Evolutionary conservation across 2,329 filamentous ascomycete genomes (phyloP), one percentile per base, ranked within the genome.

Genomic region (Epichloe bromicola): DNA sequence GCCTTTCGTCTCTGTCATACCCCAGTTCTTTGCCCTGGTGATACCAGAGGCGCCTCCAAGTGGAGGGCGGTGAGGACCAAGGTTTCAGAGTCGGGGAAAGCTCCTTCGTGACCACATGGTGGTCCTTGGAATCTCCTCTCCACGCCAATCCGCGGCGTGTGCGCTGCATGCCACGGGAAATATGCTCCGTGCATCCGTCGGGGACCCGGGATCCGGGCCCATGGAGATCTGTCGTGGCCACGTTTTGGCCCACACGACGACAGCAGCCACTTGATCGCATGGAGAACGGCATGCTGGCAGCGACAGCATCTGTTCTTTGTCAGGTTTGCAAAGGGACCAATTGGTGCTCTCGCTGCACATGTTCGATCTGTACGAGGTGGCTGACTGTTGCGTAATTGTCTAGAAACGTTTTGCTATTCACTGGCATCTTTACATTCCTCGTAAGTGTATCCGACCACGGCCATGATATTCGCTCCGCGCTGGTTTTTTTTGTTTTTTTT

Each of bases 371-470:
- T 39, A 39, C 37, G 10, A 56, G 51, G 40, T 56, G 54, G 57
- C 63, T 66, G 60, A 65, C 61, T 49, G 12, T 40, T 34, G 46
- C 30, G 48, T 43, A 15, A 41, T 48, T 61, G 49, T 51, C 52
- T 60, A 88, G 86, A 49, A 83, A 80, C 50, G 77, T 95, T 54
- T 77, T 94, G 52, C 80, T 85, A 33, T 96, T 88, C 67, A 83
- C 80, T 51, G 88, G 88, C 49, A 80, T 94, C 57, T 95, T 95
- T 66, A 94, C 88, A 12, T 95, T 94, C 69, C 71, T 94, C 56
- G 88, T 91, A 66, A 69, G 74, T 72, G 43, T n/a, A 26, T 10
- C 20, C 23, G 30, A 5, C 7, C n/a, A n/a, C 26, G 4, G 15
- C 2, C 23, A 34, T n/a, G 15, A n/a, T 4, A 3, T 11, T 15